Base-by-base conservation (phyloP, 192 early-diverging fungal genomes). In the Coemansia sp. region DNA sequence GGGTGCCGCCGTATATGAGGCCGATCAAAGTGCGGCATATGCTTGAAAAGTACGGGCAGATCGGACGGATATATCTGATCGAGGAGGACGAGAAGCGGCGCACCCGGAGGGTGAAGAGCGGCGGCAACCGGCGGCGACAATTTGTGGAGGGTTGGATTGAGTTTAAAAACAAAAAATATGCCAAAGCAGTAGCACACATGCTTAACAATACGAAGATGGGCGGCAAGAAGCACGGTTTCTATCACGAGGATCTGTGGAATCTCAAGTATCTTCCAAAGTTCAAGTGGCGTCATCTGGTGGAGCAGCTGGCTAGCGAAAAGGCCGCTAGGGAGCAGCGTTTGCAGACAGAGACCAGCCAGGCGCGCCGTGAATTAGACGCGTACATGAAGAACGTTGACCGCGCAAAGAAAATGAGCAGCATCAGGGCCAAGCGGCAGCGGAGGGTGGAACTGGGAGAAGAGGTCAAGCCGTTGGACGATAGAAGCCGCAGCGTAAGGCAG, bases 111-210 rank as follows among this genome's bases (percentile, higher is more conserved):
- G 87, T 91, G 75, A 97, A 97, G 77, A 93, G 94, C 70, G 87
- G 86, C 24, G 87, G 90, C 23, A 96, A 96, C 83, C 89, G 84
- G 58, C 86, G 89, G 14, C 83, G 88, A 27, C 95, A 96, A 67
- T 98, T 87, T 72, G 88, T 87, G 1, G 95, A 98, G 74, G 97
- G 95, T 6, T 98, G 97, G 97, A 90, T 98, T 24, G 97, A 98
- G 79, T 97, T 98, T 76, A 71, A 81, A 57, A 94, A 96, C 80
- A 98, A 98, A 78, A 89, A 87, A 56, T 85, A 88, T n/a, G 97
- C 94, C 27, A 90, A 94, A 64, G 72, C 76, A 3, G 84, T 90
- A 0, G 95, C 95, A 5, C 70, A 69, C 4, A 78, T 85, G 63
- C 78, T 98, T 51, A 98, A 98, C 76, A 87, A 89, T 63, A 87